These are phyloP conservation scores for Pseudocercospora vitis DNA, from an alignment of 2,329 filamentous ascomycete genomes.

Conservation along the genomic window DNA sequence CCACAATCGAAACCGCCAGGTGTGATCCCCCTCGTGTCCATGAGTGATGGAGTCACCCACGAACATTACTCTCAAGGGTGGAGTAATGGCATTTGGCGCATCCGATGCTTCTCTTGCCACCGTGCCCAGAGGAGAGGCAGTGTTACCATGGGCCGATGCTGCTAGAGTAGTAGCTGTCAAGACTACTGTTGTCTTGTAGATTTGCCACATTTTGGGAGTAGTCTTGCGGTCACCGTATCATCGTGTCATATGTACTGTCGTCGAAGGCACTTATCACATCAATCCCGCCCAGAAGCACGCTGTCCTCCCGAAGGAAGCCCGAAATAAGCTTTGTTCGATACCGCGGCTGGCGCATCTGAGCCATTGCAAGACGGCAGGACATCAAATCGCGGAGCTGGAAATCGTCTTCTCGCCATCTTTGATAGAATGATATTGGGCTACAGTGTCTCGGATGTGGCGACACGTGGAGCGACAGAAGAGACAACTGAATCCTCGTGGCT, in stretches of 20 bases:
- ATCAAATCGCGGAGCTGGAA: too few species aligned
- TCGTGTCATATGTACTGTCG: neutral
- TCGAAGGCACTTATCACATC: neutral
- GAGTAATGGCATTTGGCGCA: neutral
- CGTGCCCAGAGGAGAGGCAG: neutral
- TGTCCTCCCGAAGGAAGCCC: neutral
- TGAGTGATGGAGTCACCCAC: constrained; percentile 31
- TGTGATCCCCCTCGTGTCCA: constrained; percentile 43
- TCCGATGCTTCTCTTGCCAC: neutral
- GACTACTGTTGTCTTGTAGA: too few species aligned
- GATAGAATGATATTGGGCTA: too few species aligned
- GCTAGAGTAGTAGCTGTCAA: neutral
- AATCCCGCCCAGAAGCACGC: neutral
- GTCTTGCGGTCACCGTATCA: neutral
- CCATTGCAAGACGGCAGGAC: neutral
- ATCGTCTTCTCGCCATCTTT: too few species aligned
- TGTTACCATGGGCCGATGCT: neutral
- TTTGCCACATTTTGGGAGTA: neutral
- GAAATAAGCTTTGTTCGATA: neutral
- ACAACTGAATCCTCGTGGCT: too few species aligned
- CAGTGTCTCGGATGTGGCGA: too few species aligned
- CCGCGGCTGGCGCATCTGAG: neutral
- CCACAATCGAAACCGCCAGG: constrained; percentile 47
- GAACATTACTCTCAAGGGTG: constrained; percentile 24
- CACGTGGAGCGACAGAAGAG: too few species aligned